Conservation (phyloP, 257 asterid genomes). For the Echium plantagineum region DNA sequence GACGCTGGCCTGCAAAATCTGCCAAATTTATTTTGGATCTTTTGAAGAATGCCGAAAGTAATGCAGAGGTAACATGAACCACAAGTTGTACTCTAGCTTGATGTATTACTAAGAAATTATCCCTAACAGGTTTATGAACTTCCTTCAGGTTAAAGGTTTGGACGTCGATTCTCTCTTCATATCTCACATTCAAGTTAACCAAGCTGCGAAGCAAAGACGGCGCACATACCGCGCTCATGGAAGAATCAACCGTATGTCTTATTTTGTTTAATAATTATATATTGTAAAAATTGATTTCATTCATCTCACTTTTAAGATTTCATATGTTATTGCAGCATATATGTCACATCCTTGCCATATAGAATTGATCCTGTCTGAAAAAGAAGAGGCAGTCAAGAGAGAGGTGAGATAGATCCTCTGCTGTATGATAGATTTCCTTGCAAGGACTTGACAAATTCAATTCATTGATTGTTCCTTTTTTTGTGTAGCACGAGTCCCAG, state of each 20-base stretch:
- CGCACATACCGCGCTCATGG: slow-evolving; percentile 84
- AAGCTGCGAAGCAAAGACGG: slow-evolving; percentile 82
- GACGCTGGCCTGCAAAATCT: no score
- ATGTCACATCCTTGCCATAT: slow-evolving; percentile 94
- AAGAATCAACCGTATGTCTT: slow-evolving; percentile 49
- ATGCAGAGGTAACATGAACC: slow-evolving; percentile 48
- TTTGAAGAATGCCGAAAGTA: no score
- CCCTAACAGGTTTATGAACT: background rate
- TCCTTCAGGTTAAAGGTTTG: slow-evolving; percentile 69
- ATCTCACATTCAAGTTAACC: slow-evolving; percentile 85
- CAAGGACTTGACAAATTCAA: background rate
- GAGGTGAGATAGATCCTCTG: slow-evolving; percentile 33
- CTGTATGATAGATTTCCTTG: background rate
- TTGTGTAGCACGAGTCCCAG: slow-evolving; percentile 52
- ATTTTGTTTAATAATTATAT: no score
- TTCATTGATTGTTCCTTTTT: background rate
- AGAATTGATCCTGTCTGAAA: slow-evolving; percentile 55
- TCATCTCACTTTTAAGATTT: background rate
- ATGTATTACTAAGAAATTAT: no score
- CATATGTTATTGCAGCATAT: slow-evolving; percentile 35
- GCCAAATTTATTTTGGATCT: no score
- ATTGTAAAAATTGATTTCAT: background rate
- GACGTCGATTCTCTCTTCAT: slow-evolving; percentile 86
- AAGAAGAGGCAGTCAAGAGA: slow-evolving; percentile 71
- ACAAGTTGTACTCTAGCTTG: background rate